Base-by-base conservation (phyloP, 2,329 filamentous ascomycete genomes). In the Hypoxylon sp. region DNA sequence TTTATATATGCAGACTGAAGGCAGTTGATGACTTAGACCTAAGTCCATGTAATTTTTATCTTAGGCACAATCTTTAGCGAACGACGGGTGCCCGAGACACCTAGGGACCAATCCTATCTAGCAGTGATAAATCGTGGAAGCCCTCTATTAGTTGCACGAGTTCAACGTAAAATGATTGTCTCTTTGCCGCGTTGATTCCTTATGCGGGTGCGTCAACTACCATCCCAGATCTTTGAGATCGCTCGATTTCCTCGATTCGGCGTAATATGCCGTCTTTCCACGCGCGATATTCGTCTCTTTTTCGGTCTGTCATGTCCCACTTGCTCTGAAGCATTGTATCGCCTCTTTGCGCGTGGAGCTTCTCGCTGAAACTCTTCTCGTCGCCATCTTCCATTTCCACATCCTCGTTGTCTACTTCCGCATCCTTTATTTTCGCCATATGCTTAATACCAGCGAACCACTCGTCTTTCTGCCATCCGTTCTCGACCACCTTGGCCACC, bases 311-410 rank as follows among this genome's bases (percentile, higher is more conserved):
- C 73, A 94, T 78, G 74, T 90, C 91, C 74, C 92, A 90, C 51
- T 87, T 86, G 70, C 91, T 89, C 78, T 94, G 91, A 73, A 94
- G 88, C 92, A 94, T 94, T 2, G 90, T 92, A 70, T 89, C 87
- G 8, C 84, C 81, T 63, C 84, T 78, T 79, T 88, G 80, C 29
- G 84, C 76, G 63, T 84, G 81, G 39, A 81, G 75, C 65, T 78
- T 82, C 67, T 75, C 79, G 9, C 73, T 72, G 63, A 50, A 68
- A 3, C 39, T 46, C 71, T 31, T 79, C n/a, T 78, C 80, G 24
- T 81, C 79, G 2, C 77, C 79, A 26, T 76, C 77, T 2, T 78
- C 75, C 8, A 73, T 78, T 9, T 79, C 80, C 11, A 74, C 79
- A 19, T 75, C 61, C 29, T 76, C 74, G n/a, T 76, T 74, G 3